These are phyloP conservation scores for Annulohypoxylon nitens DNA, from an alignment of 495 filamentous ascomycete genomes.

Conservation along the genomic window DNA sequence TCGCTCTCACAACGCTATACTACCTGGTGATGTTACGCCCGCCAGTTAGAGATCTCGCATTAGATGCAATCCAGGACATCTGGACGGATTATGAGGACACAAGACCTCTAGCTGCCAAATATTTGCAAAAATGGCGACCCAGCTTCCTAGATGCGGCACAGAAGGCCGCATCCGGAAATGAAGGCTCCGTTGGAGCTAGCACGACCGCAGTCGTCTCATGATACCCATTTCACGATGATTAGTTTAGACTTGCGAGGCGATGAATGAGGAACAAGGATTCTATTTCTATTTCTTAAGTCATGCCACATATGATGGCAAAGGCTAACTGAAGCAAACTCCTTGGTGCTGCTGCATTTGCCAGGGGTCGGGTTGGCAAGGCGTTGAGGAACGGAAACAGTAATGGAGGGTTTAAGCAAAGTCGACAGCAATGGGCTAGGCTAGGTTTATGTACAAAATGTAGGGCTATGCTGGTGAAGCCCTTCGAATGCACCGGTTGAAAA, in stretches of 20 bases:
- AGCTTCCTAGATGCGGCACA: slow-evolving; percentile 60
- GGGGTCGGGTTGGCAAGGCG: slow-evolving; percentile 5
- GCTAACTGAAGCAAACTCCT: neutral
- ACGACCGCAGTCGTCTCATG: slow-evolving; percentile 33
- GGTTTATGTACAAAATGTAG: slow-evolving; percentile 2
- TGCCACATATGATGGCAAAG: slow-evolving; percentile 2
- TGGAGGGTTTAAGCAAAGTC: neutral
- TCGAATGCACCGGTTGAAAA: neutral
- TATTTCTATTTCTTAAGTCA: neutral
- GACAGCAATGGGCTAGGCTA: neutral
- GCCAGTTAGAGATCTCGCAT: slow-evolving; percentile 81
- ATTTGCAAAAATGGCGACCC: slow-evolving; percentile 66
- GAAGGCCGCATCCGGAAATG: slow-evolving; percentile 23
- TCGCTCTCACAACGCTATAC: slow-evolving; percentile 64
- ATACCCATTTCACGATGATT: slow-evolving; percentile 35
- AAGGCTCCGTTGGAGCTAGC: slow-evolving; percentile 24
- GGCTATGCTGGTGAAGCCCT: neutral
- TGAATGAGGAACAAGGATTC: neutral
- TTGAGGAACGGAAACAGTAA: slow-evolving; percentile 13
- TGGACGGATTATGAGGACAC: slow-evolving; percentile 80
- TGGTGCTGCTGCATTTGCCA: slow-evolving; percentile 6
- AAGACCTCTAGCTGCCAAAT: slow-evolving; percentile 66
- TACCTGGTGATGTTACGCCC: slow-evolving; percentile 90
- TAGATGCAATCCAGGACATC: slow-evolving; percentile 87
- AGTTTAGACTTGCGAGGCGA: neutral